Percentiles rank a stretch among this genome's conserved stretches.
Conservation (phyloP, 768 basidiomycete species). For the Tulasnella sp. region DNA sequence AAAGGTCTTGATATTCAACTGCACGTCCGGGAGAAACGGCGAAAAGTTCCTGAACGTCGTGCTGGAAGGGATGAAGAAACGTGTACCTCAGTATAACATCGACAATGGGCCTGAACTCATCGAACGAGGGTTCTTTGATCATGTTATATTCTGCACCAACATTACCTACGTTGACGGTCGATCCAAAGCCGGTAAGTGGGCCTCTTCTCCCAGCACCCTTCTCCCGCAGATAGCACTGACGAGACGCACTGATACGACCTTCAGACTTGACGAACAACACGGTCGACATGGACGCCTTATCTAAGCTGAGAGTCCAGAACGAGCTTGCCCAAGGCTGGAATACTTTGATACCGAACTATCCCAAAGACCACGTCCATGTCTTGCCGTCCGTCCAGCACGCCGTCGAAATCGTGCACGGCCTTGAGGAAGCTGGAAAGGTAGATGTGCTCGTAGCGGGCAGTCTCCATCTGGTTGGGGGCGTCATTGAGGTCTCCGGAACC, state of each 20-base stretch:
- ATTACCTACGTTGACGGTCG: conserved; percentile 84
- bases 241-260: background rate
- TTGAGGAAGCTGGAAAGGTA: conserved; percentile 19
- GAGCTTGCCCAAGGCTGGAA: conserved; percentile 68
- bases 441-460: conserved; percentile 81
- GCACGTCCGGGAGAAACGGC: conserved; percentile 82
- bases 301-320: conserved; percentile 59
- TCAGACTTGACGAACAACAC: conserved; percentile 69
- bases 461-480: conserved; percentile 85
- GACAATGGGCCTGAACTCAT: conserved; percentile 24
- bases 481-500: conserved; percentile 82
- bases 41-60: conserved; percentile 53
- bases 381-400: conserved; percentile 86
- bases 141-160: conserved; percentile 91
- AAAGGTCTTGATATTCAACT: conserved; percentile 85
- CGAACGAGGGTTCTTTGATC: conserved; percentile 51
- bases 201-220: too few species aligned
- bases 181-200: conserved; percentile 73
- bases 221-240: conserved; percentile 7
- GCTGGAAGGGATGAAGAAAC: conserved; percentile 37
- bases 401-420: conserved; percentile 45
- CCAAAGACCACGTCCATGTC: conserved; percentile 55
- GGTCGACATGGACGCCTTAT: conserved; percentile 48
- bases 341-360: conserved; percentile 47
- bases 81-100: conserved; percentile 25